These are phyloP conservation scores for Vigna nakashimae DNA, from an alignment of 306 rosid genomes.

Conservation along the genomic window DNA sequence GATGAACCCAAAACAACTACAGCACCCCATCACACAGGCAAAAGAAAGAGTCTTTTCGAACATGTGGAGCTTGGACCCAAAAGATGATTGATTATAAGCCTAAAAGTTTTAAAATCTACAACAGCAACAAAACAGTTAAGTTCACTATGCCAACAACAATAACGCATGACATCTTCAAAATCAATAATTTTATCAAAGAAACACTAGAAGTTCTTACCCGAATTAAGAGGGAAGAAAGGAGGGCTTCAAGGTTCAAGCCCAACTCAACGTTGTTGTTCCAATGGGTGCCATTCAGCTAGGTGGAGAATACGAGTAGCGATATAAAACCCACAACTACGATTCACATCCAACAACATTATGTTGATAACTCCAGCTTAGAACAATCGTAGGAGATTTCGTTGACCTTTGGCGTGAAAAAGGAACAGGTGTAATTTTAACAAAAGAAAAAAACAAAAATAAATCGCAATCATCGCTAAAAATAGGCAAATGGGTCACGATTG, in stretches of 20 bases:
- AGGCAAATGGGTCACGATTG: conserved; percentile 29
- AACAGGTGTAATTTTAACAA: neutral
- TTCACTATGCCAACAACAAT: conserved; percentile 35
- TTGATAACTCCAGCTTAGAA: conserved; percentile 67
- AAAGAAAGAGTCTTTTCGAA: conserved; percentile 57
- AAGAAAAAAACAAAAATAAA: neutral
- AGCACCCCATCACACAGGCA: conserved; percentile 74
- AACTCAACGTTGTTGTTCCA: conserved; percentile 62
- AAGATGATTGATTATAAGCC: conserved; percentile 50
- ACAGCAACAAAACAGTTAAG: neutral
- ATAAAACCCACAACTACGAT: conserved; percentile 54
- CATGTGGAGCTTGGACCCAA: conserved; percentile 60
- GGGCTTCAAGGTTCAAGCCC: conserved; percentile 77
- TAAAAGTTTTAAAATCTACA: conserved; percentile 49
- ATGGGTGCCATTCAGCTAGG: conserved; percentile 98
- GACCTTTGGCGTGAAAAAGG: conserved; percentile 59
- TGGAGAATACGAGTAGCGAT: conserved; percentile 64
- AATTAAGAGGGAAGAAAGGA: conserved; percentile 43
- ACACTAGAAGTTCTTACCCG: conserved; percentile 50
- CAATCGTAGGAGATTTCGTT: conserved; percentile 62
- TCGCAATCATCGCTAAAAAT: neutral
- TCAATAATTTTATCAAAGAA: conserved; percentile 2
- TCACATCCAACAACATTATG: conserved; percentile 79
- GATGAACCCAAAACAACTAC: conserved; percentile 85
- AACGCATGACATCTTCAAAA: conserved; percentile 5